Base-by-base conservation (phyloP, 2,329 filamentous ascomycete genomes). In the Mariannaea elegans region DNA sequence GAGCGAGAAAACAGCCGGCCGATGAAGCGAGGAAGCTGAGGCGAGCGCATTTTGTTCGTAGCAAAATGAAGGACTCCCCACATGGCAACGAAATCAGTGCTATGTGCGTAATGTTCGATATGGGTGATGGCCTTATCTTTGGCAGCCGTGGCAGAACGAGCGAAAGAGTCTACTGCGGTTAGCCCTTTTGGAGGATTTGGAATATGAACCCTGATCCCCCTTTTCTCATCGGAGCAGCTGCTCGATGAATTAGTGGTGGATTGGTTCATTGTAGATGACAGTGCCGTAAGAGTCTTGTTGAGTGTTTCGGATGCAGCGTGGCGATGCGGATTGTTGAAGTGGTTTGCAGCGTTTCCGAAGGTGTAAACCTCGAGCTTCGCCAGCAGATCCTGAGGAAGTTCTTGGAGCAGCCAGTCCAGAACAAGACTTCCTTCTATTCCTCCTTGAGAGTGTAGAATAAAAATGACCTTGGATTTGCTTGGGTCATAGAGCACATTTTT, bases 21-120 rank as follows among this genome's bases (percentile, higher is more conserved):
- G 36, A 88, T 80, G 70, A 89, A 90, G 41, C 87, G 82, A 49
- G 87, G 85, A 61, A 88, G 81, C 42, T 80, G 74, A 19, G 72
- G 75, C 1, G 73, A 75, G 16, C 67, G 70, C 71, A 77, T 73
- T 13, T 57, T 64, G 50, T 84, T 82, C 24, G 77, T 81, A 2
- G 82, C 80, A 70, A 91, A 93, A 72, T 91, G 84, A 32, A 94
- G 78, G 6, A 93, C 86, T 1, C 92, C 92, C 83, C 90, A 92
- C 9, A 87, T 78, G 4, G 90, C 84, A 2, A 94, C 90, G 65
- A 92, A 91, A 68, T 95, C 92, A 14, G 81, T 84, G 8, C 83
- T 84, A 71, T 94, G 90, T 3, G 88, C 89, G 69, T 94, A 95
- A 74, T 95, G 92, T 75, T 95, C 92, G 36, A 95, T 89, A 65